Base-by-base conservation (phyloP, 2,329 filamentous ascomycete species). In the Colletotrichum zoysiae region DNA sequence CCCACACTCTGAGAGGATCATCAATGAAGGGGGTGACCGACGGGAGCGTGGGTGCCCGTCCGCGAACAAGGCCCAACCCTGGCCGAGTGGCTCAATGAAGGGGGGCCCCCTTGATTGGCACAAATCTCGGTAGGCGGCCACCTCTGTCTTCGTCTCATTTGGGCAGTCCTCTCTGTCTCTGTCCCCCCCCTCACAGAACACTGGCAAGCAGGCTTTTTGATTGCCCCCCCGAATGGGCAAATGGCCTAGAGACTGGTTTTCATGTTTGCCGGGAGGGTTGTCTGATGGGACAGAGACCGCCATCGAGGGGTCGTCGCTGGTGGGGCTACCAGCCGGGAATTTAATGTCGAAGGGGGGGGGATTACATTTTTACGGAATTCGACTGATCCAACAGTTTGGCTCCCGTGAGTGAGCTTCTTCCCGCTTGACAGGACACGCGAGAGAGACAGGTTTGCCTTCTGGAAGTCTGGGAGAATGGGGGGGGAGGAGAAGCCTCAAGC, bases 61-160 rank as follows among this genome's bases (percentile, higher is more conserved):
- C 20, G 35, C 9, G 53, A 48, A 51, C 65, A 61, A 70, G 70
- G 67, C 67, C 60, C 50, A 46, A 70, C 61, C 70, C 70, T 66
- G 67, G 23, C 38, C 67, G 55, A 51, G 44, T 70, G 56, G 67
- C 38, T 30, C 48, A 33, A 26, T n/a, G 62, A 48, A 61, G 42
- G 38, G 38, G 26, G 56, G 42, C 51, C 66, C 61, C 48, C 51
- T 70, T 23, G 70, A 73, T 73, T 73, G 67, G 70, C 56, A 57
- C 9, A 60, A 38, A 30, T 20, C 23, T 66, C 70, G 67, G 70
- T 59, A 73, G 40, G 56, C 57, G 66, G 66, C 70, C 62, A 60
- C 60, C 55, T 55, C 38, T 60, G 48, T 66, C 66, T 71, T 69
- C 59, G 69, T 68, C 69, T 68, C 58, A 71, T 64, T 71, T 71